These are phyloP conservation scores for Actinomortierella wolfii DNA, from an alignment of 371 early-diverging fungal genomes.

Conservation along the genomic window DNA sequence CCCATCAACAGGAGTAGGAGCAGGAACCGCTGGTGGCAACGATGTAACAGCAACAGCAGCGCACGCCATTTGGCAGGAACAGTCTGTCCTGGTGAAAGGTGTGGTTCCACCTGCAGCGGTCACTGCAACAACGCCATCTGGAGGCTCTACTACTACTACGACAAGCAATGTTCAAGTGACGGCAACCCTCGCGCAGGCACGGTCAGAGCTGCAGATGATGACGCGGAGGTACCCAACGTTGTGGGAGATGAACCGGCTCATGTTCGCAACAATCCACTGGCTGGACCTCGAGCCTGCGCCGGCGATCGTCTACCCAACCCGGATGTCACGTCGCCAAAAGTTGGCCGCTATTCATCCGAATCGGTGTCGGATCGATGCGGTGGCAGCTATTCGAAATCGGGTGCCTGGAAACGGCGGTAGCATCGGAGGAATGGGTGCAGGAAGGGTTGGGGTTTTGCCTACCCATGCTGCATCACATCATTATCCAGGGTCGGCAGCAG, in stretches of 20 bases:
- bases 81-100: constrained; percentile 32
- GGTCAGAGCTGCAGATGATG: constrained; percentile 25
- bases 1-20: no score
- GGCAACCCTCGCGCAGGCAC: constrained; percentile 18
- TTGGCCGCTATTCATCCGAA: constrained; percentile 27
- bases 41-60: no score
- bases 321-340: constrained; percentile 10
- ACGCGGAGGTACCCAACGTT: constrained; percentile 19
- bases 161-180: neutral
- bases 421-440: no score
- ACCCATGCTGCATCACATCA: no score
- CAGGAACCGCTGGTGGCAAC: no score
- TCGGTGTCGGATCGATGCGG: constrained; percentile 33
- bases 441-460: no score
- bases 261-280: constrained; percentile 43
- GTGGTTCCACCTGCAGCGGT: constrained; percentile 7
- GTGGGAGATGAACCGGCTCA: constrained; percentile 40
- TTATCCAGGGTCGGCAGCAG: no score
- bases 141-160: no score
- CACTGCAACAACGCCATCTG: no score
- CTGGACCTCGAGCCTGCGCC: constrained; percentile 37
- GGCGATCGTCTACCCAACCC: constrained; percentile 3
- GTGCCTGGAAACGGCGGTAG: no score
- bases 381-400: constrained; percentile 6
- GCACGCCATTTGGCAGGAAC: constrained; percentile 13